Percentiles rank a stretch among this genome's conserved stretches.
These are phyloP conservation scores for Penicillium concentricum DNA, from an alignment of 2,329 filamentous ascomycete genomes.

Conservation along the genomic window DNA sequence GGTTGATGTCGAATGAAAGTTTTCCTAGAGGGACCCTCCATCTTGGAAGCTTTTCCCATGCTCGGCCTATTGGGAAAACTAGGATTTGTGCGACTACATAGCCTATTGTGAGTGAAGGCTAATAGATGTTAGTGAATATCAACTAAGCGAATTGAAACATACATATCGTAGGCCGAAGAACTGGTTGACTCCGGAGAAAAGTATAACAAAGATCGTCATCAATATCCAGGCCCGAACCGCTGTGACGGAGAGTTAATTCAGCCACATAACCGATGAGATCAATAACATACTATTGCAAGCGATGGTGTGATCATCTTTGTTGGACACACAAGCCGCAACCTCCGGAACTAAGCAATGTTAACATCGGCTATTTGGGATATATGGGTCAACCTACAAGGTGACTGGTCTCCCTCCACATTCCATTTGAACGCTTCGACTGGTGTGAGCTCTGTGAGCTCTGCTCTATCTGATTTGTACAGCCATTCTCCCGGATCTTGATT, in stretches of 20 bases:
- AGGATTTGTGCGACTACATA: conserved; percentile 26
- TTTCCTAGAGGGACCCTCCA: conserved; percentile 23
- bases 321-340: conserved; percentile 38
- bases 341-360: conserved; percentile 31
- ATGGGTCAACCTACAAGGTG: conserved; percentile 30
- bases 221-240: conserved; percentile 34
- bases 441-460: conserved; percentile 33
- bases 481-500: conserved; percentile 1
- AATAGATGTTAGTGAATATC: background rate
- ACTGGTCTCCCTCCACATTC: conserved; percentile 40
- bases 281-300: conserved; percentile 31
- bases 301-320: conserved; percentile 34
- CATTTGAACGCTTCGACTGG: conserved; percentile 39
- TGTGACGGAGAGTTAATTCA: conserved; percentile 3
- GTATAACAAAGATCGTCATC: conserved; percentile 25
- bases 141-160: background rate
- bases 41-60: conserved; percentile 25
- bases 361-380: background rate
- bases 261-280: background rate
- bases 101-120: conserved; percentile 24
- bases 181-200: conserved; percentile 26
- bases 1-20: conserved; percentile 23
- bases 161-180: conserved; percentile 29
- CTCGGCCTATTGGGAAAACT: conserved; percentile 21
- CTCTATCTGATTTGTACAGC: conserved; percentile 6